These are phyloP conservation scores for Candida taoyuanica DNA, from an alignment of 805 yeast species.

Conservation along the genomic window DNA sequence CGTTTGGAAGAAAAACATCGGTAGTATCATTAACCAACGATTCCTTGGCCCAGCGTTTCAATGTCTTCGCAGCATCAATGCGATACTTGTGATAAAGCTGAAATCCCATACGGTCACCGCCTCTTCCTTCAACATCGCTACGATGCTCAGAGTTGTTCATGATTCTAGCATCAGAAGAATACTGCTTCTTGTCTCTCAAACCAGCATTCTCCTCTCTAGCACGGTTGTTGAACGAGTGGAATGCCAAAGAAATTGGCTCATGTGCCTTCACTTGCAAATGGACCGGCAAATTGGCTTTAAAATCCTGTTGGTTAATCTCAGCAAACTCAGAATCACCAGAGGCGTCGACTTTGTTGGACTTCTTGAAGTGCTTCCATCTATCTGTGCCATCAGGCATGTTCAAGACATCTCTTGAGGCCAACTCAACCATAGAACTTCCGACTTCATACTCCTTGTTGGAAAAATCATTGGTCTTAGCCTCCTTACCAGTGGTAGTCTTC, in stretches of 20 bases:
- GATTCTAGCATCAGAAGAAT: slow-evolving; percentile 78
- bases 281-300: slow-evolving; percentile 21
- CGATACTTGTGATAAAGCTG: slow-evolving; percentile 44
- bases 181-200: slow-evolving; percentile 73
- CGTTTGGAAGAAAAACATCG: slow-evolving; percentile 49
- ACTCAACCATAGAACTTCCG: slow-evolving; percentile 67
- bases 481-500: slow-evolving; percentile 20
- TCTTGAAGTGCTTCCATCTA: slow-evolving; percentile 36
- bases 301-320: slow-evolving; percentile 22
- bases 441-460: slow-evolving; percentile 29
- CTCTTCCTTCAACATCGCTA: slow-evolving; percentile 73
- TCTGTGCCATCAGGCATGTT: slow-evolving; percentile 42
- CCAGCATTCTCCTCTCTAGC: slow-evolving; percentile 89
- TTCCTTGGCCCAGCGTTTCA: slow-evolving; percentile 51
- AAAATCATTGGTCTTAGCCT: slow-evolving; percentile 41
- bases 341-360: slow-evolving; percentile 1
- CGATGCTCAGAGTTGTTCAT: slow-evolving; percentile 60
- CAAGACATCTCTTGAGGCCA: slow-evolving; percentile 67
- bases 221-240: slow-evolving; percentile 73
- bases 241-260: slow-evolving; percentile 21
- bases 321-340: slow-evolving; percentile 23
- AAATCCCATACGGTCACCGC: slow-evolving; percentile 56
- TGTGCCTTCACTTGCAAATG: slow-evolving; percentile 18
- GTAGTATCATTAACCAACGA: slow-evolving; percentile 32
- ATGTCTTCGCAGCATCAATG: slow-evolving; percentile 48